Evolutionary conservation across 2,329 filamentous ascomycete species (phyloP).

Genomic region (Fusarium veterinarium): DNA sequence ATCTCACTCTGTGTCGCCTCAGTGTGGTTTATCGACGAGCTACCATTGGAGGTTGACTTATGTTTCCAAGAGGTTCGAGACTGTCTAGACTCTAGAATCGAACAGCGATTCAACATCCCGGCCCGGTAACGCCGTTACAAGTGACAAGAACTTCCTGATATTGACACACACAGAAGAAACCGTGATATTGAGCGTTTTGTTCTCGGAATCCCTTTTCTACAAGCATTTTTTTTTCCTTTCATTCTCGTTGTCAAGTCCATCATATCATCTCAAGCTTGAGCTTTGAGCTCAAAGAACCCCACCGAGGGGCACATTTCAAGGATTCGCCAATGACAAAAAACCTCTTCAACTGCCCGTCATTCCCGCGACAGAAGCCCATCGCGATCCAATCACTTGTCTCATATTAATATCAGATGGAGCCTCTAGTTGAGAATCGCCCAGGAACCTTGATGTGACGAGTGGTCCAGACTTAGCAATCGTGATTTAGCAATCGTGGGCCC

Average conservation of each 20-base stretch:
- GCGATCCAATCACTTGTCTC: constrained; percentile 36
- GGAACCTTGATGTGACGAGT: constrained; percentile 29
- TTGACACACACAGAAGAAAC: constrained; percentile 1
- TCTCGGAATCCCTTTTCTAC: not conserved
- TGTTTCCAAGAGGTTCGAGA: constrained; percentile 27
- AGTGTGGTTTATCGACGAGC: constrained; percentile 27
- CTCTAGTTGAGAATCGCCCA: constrained; percentile 14
- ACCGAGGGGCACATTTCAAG: constrained; percentile 34
- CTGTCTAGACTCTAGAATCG: constrained; percentile 17
- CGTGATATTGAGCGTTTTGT: not conserved
- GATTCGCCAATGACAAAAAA: constrained; percentile 25
- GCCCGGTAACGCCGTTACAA: constrained; percentile 35
- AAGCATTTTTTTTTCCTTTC: not conserved
- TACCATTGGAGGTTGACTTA: constrained; percentile 27
- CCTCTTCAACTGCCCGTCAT: constrained; percentile 26
- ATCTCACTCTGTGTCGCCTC: not conserved
- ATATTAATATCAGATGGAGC: constrained; percentile 37
- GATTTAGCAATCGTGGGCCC: constrained; percentile 25
- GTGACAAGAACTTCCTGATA: constrained; percentile 22
- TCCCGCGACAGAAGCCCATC: constrained; percentile 14
- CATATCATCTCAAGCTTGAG: constrained; percentile 15
- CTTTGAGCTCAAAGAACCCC: constrained; percentile 30
- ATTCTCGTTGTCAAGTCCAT: constrained; percentile 1
- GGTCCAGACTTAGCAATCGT: constrained; percentile 32
- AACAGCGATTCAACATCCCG: constrained; percentile 16